Conservation (phyloP, 2,329 filamentous ascomycete species). For the Penicillium sp. region DNA sequence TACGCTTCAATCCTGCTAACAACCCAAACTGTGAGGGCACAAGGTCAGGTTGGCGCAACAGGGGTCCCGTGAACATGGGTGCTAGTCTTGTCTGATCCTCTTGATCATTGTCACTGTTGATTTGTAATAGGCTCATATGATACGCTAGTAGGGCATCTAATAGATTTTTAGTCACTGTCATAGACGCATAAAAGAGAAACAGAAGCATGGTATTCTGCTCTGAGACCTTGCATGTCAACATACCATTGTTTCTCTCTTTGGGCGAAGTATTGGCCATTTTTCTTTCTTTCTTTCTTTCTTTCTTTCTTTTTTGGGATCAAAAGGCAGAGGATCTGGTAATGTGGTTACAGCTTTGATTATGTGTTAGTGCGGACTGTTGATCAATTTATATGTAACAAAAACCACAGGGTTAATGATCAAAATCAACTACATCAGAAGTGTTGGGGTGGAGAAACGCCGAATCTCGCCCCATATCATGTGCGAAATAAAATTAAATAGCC, state of each 20-base stretch:
- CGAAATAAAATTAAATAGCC: background rate
- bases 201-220: background rate
- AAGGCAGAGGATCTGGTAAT: background rate
- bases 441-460: background rate
- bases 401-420: background rate
- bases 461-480: background rate
- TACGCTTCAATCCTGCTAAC: background rate
- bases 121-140: background rate
- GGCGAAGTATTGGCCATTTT: background rate
- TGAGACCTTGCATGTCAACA: background rate
- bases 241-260: background rate
- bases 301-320: background rate
- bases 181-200: background rate
- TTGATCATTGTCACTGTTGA: background rate
- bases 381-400: background rate
- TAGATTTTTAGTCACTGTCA: background rate
- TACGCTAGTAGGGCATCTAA: background rate
- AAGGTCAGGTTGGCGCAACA: background rate
- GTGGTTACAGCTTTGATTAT: background rate
- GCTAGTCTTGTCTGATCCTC: background rate
- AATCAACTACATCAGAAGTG: background rate
- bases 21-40: background rate
- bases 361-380: background rate
- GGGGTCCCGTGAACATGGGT: background rate
- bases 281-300: background rate